Percentiles rank a stretch among this genome's conserved stretches.
These are phyloP conservation scores for Diaporthe vaccinii DNA, from an alignment of 2,329 filamentous ascomycete genomes.

Conservation along the genomic window DNA sequence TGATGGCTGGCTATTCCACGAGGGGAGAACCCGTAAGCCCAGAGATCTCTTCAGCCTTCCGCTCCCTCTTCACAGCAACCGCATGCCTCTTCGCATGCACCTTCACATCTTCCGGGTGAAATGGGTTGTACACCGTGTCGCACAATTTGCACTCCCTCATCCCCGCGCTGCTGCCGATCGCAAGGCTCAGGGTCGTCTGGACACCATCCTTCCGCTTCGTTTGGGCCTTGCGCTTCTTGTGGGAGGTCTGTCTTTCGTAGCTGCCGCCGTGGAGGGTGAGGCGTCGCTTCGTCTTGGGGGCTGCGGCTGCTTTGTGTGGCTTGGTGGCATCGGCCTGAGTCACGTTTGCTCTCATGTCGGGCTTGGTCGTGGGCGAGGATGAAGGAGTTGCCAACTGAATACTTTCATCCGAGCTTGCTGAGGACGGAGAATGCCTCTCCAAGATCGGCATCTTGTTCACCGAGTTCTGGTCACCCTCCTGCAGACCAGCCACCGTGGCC, in stretches of 20 bases:
- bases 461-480: constrained; percentile 7
- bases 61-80: constrained; percentile 43
- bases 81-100: constrained; percentile 56
- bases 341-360: background rate
- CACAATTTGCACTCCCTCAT: constrained; percentile 59
- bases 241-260: constrained; percentile 26
- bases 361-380: background rate
- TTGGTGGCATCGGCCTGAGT: background rate
- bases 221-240: constrained; percentile 39
- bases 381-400: background rate
- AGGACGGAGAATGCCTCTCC: background rate
- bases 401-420: background rate
- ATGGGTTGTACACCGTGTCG: constrained; percentile 59
- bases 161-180: constrained; percentile 48
- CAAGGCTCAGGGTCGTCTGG: constrained; percentile 58
- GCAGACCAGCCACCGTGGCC: background rate
- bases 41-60: background rate
- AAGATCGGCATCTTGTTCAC: background rate
- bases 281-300: constrained; percentile 38
- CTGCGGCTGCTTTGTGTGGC: background rate
- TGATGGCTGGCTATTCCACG: background rate
- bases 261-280: constrained; percentile 35
- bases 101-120: constrained; percentile 58
- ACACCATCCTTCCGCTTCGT: constrained; percentile 48
- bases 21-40: background rate